Conservation (phyloP, 768 basidiomycete species). For the Clathrus columnatus region DNA sequence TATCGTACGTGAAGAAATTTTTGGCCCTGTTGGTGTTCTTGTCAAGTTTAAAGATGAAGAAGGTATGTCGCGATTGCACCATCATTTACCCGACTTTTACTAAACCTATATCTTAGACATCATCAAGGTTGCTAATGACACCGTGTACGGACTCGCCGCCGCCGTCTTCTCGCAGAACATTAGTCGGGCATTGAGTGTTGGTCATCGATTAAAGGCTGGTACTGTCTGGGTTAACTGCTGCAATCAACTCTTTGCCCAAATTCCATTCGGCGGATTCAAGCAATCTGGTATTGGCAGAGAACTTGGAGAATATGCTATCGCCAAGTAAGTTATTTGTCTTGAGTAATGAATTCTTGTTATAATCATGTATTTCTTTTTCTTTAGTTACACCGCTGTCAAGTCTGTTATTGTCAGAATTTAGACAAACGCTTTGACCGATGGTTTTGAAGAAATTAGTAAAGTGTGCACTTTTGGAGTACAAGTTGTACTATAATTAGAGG, state of each 20-base stretch:
- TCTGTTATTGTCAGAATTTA: constrained; percentile 50
- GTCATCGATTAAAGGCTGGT: constrained; percentile 71
- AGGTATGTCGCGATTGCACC: not conserved
- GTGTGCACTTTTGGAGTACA: too few relatives aligned
- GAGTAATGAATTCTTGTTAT: not conserved
- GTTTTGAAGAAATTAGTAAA: constrained; percentile 14
- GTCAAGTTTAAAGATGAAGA: constrained; percentile 64
- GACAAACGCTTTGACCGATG: constrained; percentile 34
- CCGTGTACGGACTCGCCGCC: constrained; percentile 77
- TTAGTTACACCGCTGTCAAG: constrained; percentile 58
- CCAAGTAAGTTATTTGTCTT: constrained; percentile 33
- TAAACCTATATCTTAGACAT: constrained; percentile 32
- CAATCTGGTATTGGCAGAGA: constrained; percentile 78
- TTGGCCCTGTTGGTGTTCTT: constrained; percentile 70
- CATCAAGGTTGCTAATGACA: constrained; percentile 72
- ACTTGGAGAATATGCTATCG: constrained; percentile 65
- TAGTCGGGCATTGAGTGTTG: constrained; percentile 60
- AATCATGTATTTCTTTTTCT: not conserved
- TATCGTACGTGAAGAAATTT: constrained; percentile 69
- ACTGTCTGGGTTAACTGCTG: constrained; percentile 58
- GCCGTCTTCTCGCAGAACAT: constrained; percentile 79
- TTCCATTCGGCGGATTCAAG: constrained; percentile 86
- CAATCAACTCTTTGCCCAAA: constrained; percentile 40
- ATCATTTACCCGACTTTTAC: not conserved
- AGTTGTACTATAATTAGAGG: too few relatives aligned